Conservation (phyloP, 495 filamentous ascomycete species). For the Venustampulla echinocandica region DNA sequence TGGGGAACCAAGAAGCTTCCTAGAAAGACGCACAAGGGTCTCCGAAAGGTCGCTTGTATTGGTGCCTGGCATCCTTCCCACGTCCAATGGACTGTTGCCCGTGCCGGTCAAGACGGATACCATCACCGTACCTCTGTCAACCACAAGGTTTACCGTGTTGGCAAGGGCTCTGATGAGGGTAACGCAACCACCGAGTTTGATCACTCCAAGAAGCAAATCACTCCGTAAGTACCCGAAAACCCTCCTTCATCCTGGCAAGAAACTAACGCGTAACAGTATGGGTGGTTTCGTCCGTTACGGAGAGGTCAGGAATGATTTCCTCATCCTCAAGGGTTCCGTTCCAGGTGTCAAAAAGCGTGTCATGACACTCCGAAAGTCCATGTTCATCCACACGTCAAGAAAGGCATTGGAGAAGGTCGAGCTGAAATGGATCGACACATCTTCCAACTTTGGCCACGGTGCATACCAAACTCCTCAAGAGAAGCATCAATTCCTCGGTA, state of each 20-base stretch:
- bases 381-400: constrained; percentile 94
- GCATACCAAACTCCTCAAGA: constrained; percentile 96
- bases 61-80: constrained; percentile 99
- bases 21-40: constrained; percentile 99
- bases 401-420: constrained; percentile 97
- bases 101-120: constrained; percentile 99
- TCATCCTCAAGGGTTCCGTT: constrained; percentile 94
- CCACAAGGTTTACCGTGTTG: constrained; percentile 99
- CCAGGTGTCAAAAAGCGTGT: constrained; percentile 99
- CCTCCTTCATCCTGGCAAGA: not conserved
- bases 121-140: constrained; percentile 99
- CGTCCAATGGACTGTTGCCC: constrained; percentile 99
- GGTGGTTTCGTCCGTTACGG: constrained; percentile 99
- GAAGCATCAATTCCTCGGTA: constrained; percentile 91
- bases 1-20: constrained; percentile 99
- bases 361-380: constrained; percentile 98
- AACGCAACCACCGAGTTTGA: constrained; percentile 95
- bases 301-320: constrained; percentile 98
- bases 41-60: constrained; percentile 99
- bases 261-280: constrained; percentile 52
- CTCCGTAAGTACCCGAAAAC: constrained; percentile 61
- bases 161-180: constrained; percentile 76
- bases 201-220: constrained; percentile 98
- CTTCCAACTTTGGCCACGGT: constrained; percentile 99
- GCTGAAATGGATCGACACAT: constrained; percentile 99